A percentile compares a stretch with the other conserved stretches of the same genome.
Evolutionary conservation across 129 eudicot genomes (phyloP).

Genomic region (Lactuca saligna): DNA sequence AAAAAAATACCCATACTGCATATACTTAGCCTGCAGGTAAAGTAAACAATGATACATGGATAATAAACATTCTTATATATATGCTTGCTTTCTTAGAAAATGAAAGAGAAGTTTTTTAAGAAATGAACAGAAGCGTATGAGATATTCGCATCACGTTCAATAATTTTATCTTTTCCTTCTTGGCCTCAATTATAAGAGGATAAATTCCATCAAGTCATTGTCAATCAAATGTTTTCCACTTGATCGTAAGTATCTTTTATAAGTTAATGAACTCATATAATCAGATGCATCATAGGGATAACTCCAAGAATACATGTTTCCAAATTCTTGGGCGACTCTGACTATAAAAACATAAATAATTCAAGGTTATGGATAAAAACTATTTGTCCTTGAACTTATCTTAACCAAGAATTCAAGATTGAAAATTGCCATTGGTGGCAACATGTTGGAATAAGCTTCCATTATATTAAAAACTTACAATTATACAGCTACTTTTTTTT

Average conservation of each 20-base stretch:
- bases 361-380: constrained; percentile 9
- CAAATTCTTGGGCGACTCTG: not conserved
- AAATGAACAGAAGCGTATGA: not conserved
- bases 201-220: constrained; percentile 19
- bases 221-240: constrained; percentile 25
- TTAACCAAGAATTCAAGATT: not conserved
- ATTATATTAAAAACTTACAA: constrained; percentile 2
- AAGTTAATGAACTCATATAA: constrained; percentile 24
- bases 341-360: constrained; percentile 1
- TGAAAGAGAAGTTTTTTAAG: not conserved
- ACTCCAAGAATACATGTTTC: constrained; percentile 15
- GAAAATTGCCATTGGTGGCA: constrained; percentile 2
- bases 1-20: not conserved
- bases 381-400: constrained; percentile 7
- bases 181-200: constrained; percentile 5
- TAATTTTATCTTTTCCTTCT: constrained; percentile 19
- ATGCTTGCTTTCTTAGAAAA: constrained; percentile 11
- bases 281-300: not conserved
- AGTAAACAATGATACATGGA: not conserved
- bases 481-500: constrained; percentile 1
- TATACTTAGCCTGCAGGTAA: not conserved
- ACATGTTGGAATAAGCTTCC: not conserved
- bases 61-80: not conserved
- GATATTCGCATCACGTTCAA: not conserved
- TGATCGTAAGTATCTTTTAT: constrained; percentile 18